phyloP scores from a whole-genome alignment of 495 filamentous ascomycete species.

The Paragyromitra xinjiangensis region DNA sequence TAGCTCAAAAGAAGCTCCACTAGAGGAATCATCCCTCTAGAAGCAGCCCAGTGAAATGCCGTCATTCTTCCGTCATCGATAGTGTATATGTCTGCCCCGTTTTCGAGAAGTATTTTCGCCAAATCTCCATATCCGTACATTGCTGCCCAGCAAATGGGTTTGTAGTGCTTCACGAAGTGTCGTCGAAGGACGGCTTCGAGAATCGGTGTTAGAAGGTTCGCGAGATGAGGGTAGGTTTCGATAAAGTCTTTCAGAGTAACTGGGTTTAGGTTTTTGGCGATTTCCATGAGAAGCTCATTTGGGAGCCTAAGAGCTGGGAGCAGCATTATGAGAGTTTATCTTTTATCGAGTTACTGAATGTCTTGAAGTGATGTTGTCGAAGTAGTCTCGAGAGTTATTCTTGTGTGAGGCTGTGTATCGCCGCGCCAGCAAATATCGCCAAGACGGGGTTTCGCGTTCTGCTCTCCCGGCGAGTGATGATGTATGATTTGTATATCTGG shows the following conservation, averaged over 20 bases:
- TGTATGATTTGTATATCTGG: neutral
- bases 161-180: neutral
- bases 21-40: neutral
- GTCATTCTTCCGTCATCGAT: neutral
- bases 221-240: slow-evolving; percentile 4
- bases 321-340: neutral
- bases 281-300: slow-evolving; percentile 1
- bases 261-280: slow-evolving; percentile 9
- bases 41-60: neutral
- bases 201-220: neutral
- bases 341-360: slow-evolving; percentile 1
- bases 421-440: neutral
- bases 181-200: neutral
- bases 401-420: neutral
- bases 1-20: neutral
- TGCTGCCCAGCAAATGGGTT: neutral
- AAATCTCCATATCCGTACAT: neutral
- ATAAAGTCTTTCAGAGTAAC: slow-evolving; percentile 5
- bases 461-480: neutral
- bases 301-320: neutral
- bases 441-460: neutral
- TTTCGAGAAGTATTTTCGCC: neutral
- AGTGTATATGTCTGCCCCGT: neutral
- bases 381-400: too few species aligned
- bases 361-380: neutral